Percentiles rank a stretch among this genome's conserved stretches.
Evolutionary conservation across 2,329 filamentous ascomycete species (phyloP).

Genomic region (Davidsoniella eucalypti): DNA sequence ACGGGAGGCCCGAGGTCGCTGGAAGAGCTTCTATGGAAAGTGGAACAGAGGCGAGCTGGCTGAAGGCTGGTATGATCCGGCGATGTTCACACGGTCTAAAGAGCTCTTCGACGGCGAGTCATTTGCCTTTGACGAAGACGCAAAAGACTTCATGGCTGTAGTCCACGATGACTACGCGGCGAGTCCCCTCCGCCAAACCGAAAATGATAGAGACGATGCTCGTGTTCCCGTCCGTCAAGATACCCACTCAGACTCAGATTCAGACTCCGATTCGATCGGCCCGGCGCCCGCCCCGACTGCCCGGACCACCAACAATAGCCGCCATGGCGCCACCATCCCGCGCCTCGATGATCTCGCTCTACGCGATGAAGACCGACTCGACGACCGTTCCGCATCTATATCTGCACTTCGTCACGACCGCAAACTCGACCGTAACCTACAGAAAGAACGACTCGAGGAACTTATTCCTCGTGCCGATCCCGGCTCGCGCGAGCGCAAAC

Average conservation of each 20-base stretch:
- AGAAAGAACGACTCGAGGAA: constrained; percentile 64
- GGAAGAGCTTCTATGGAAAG: constrained; percentile 83
- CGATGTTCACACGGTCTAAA: constrained; percentile 33
- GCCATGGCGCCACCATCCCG: constrained; percentile 46
- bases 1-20: constrained; percentile 63
- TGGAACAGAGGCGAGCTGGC: constrained; percentile 85
- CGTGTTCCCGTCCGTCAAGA: background rate
- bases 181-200: background rate
- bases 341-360: constrained; percentile 57
- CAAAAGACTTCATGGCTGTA: background rate
- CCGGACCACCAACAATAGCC: constrained; percentile 23
- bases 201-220: background rate
- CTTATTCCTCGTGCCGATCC: constrained; percentile 67
- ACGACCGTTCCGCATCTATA: constrained; percentile 28
- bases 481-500: constrained; percentile 62
- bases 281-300: constrained; percentile 13
- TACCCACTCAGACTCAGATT: constrained; percentile 13
- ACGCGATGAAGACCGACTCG: constrained; percentile 32
- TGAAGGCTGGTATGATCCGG: constrained; percentile 85
- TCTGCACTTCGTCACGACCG: constrained; percentile 44
- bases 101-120: constrained; percentile 6
- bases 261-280: constrained; percentile 10
- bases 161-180: background rate
- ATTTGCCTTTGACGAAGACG: background rate
- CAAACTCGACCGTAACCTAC: constrained; percentile 44